phyloP scores from a whole-genome alignment of 495 filamentous ascomycete genomes.

The Penicillium angulare region DNA sequence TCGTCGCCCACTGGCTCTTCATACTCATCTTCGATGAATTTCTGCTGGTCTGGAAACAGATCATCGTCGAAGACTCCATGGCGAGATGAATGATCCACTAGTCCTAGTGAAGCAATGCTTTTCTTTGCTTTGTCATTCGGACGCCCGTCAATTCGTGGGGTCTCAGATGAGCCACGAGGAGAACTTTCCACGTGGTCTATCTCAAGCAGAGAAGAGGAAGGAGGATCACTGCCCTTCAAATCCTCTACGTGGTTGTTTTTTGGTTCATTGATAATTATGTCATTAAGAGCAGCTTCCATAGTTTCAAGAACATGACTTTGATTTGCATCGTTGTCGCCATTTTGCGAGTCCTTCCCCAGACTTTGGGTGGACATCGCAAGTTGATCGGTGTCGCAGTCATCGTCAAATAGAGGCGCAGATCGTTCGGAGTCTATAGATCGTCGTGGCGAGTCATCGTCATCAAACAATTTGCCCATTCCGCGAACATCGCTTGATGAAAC shows the following conservation, averaged over 20 bases:
- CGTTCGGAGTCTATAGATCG: conserved; percentile 58
- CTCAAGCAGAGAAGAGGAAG: conserved; percentile 30
- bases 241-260: conserved; percentile 65
- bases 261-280: conserved; percentile 81
- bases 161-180: conserved; percentile 58
- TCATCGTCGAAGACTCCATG: conserved; percentile 94
- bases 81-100: conserved; percentile 76
- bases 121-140: conserved; percentile 62
- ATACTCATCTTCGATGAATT: conserved; percentile 80
- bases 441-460: conserved; percentile 47
- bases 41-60: conserved; percentile 87
- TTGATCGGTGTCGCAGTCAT: conserved; percentile 64
- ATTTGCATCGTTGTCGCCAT: conserved; percentile 41
- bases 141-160: conserved; percentile 36
- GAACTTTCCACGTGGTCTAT: conserved; percentile 50
- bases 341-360: conserved; percentile 50
- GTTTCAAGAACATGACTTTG: conserved; percentile 73
- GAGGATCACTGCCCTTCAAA: conserved; percentile 52
- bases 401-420: conserved; percentile 60
- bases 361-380: conserved; percentile 60
- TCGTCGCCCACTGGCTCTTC: conserved; percentile 64
- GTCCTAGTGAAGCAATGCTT: conserved; percentile 84
- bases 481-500: conserved; percentile 57
- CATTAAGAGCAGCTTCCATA: conserved; percentile 91
- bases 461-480: conserved; percentile 38